Evolutionary conservation across 2,329 filamentous ascomycete genomes (phyloP).

Genomic region (Aspergillus amoenus): DNA sequence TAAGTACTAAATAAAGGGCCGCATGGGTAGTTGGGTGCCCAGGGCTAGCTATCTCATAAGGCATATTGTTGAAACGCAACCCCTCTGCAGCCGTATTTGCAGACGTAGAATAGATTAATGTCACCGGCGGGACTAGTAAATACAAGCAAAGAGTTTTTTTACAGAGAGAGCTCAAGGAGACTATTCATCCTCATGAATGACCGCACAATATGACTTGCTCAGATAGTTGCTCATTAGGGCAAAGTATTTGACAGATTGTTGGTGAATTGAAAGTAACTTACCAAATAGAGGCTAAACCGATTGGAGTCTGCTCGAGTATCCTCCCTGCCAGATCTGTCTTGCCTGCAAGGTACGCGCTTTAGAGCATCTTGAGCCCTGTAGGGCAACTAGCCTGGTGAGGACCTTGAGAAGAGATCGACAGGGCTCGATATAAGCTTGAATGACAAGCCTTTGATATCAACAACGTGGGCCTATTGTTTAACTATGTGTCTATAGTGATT

Average conservation of each 20-base stretch:
- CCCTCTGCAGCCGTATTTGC: neutral
- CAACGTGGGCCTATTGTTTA: neutral
- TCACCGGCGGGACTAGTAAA: too few species aligned
- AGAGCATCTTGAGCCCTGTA: neutral
- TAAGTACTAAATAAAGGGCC: too few species aligned
- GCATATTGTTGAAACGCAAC: neutral
- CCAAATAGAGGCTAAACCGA: neutral
- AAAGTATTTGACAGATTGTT: neutral
- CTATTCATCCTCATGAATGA: neutral
- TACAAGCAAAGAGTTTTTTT: too few species aligned
- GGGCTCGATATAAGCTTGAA: constrained; percentile 4
- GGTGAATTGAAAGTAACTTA: neutral
- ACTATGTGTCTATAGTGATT: too few species aligned
- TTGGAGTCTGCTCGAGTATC: neutral
- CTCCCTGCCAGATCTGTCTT: neutral
- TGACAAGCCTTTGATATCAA: constrained; percentile 2
- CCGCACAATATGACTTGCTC: neutral
- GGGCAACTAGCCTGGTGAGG: neutral
- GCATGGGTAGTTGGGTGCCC: neutral
- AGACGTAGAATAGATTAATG: neutral
- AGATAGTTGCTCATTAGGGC: neutral
- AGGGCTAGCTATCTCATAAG: neutral
- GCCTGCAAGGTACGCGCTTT: constrained; percentile 3
- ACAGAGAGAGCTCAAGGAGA: neutral
- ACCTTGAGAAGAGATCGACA: constrained; percentile 10